Evolutionary conservation across 2,329 filamentous ascomycete genomes (phyloP).

Genomic region (Arthrobotrys musiformis): DNA sequence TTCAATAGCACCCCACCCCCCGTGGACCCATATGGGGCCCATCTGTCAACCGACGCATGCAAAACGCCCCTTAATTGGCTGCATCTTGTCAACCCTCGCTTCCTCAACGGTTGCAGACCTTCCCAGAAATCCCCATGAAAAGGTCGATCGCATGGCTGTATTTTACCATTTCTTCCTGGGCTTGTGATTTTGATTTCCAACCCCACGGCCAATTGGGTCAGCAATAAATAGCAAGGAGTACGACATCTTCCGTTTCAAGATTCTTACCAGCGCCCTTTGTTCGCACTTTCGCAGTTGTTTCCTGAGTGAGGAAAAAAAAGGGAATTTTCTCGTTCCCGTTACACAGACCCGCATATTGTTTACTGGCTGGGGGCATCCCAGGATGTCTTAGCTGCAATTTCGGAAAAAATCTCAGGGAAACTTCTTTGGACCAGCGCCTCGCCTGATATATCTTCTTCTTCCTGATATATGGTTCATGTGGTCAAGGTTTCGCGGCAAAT

Average conservation of each 20-base stretch:
- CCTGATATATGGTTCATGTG: not conserved
- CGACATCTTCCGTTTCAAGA: constrained; percentile 28
- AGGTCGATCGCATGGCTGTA: not conserved
- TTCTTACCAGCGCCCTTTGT: constrained; percentile 28
- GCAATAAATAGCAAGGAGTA: constrained; percentile 41
- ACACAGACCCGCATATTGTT: constrained; percentile 2
- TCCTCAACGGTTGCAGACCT: not conserved
- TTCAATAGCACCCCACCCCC: not conserved
- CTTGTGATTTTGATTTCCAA: not conserved
- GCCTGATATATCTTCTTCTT: not conserved
- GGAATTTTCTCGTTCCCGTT: not conserved
- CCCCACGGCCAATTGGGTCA: not conserved
- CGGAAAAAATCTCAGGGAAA: constrained; percentile 23
- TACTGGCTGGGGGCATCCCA: constrained; percentile 7
- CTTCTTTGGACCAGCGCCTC: not conserved
- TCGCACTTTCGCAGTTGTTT: not conserved
- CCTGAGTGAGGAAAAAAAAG: not conserved
- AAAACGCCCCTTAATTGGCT: constrained; percentile 8
- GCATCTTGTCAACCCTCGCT: constrained; percentile 1
- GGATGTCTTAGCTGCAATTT: constrained; percentile 31
- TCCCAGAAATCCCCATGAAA: not conserved
- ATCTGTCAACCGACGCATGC: not conserved
- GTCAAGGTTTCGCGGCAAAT: not conserved
- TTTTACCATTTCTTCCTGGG: not conserved
- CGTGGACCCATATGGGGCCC: no score